Conservation (phyloP, 257 asterid species). For the Ilex aquifolium region DNA sequence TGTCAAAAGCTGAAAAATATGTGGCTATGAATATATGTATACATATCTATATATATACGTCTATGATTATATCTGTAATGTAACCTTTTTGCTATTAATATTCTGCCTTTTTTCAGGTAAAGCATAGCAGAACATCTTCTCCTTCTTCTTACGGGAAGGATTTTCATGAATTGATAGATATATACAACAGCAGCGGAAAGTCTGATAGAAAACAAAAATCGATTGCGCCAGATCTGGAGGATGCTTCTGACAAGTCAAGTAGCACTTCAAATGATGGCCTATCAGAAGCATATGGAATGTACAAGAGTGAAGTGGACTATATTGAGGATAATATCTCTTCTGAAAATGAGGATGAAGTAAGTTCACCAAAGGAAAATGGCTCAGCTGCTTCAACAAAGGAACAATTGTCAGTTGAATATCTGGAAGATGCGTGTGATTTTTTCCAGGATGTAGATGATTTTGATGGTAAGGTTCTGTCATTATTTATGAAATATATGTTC, state of each 20-base stretch:
- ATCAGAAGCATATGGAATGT: conserved; percentile 23
- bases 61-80: not conserved
- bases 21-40: too few species aligned
- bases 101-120: conserved; percentile 42
- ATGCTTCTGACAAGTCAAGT: conserved; percentile 17
- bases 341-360: conserved; percentile 33
- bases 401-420: conserved; percentile 53
- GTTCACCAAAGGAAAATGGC: conserved; percentile 14
- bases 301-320: conserved; percentile 12
- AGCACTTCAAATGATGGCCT: conserved; percentile 19
- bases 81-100: too few species aligned
- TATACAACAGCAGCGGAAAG: conserved; percentile 32
- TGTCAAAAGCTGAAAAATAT: too few species aligned
- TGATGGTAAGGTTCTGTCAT: conserved; percentile 40
- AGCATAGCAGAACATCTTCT: conserved; percentile 62
- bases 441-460: conserved; percentile 58
- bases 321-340: conserved; percentile 28
- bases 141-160: conserved; percentile 51
- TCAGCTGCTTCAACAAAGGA: conserved; percentile 32
- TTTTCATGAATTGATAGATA: conserved; percentile 41
- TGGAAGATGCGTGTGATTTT: conserved; percentile 66
- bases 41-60: conserved; percentile 1
- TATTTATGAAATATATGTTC: not conserved
- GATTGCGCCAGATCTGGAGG: conserved; percentile 21
- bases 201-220: conserved; percentile 15